Evolutionary conservation across 2,329 filamentous ascomycete species (phyloP), one percentile per base, ranked within the genome.

Genomic region (Graphiopsis chlorocephala): DNA sequence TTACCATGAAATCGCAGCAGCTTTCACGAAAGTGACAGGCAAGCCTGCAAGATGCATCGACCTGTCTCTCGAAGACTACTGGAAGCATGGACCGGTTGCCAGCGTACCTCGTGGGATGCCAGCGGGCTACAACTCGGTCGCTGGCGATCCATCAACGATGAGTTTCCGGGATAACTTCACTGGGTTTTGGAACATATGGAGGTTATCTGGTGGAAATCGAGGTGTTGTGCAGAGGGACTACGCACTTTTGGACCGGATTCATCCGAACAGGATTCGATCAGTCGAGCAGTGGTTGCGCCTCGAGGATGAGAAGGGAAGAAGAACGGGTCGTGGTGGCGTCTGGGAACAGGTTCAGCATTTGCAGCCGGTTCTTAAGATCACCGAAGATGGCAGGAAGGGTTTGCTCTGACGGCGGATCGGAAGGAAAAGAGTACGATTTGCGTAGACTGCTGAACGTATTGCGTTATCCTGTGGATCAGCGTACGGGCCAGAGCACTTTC

Each of bases 161-260:
- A 82, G 70, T 1, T 63, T 81, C 5, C 72, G 73, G 35, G 71
- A 82, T 53, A 86, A 85, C 68, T 86, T 86, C 67, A 79, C 78
- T 0, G 82, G 78, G 0, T 85, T 82, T 68, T 85, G 82, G 80
- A 81, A 78, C 63, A 65, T 80, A 61, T 85, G 78, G 75, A 77
- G 74, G 53, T 61, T 78, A 62, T 79, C 79, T 1, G 78, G 77
- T 0, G 76, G 74, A 0, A 81, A 82, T 61, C 70, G 72, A 29
- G 80, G 79, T 0, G 67, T 84, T 5, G 68, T 84, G 1, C 71
- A 71, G 65, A 76, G 82, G 58, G 79, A 86, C 68, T 84, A 84
- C 68, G 73, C 68, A 15, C 66, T 85, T 20, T 71, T 86, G 48
- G 83, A 85, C 69, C 77, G 82, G 72, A 85, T 86, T 57, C 77